Conservation (phyloP, 805 yeast genomes). For the Candida rishiriensis region DNA sequence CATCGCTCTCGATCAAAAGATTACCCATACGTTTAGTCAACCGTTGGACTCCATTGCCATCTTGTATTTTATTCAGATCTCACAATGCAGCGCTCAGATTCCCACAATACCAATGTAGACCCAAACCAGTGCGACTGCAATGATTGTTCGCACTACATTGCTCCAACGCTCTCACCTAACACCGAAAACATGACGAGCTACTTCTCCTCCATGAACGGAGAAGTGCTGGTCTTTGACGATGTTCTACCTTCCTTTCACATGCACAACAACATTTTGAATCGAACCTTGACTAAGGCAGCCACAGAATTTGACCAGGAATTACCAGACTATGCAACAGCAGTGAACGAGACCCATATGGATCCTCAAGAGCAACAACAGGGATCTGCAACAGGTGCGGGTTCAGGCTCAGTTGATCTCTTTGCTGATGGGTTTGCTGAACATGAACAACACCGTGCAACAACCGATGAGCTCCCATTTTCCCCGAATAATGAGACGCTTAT, state of each 20-base stretch:
- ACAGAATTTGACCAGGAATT: conserved; percentile 3
- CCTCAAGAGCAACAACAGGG: neutral
- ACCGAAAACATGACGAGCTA: conserved; percentile 4
- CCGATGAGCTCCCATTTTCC: conserved; percentile 1
- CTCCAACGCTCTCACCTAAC: conserved; percentile 11
- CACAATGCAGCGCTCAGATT: too few species aligned
- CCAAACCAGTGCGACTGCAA: conserved; percentile 7
- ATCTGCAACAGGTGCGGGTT: neutral
- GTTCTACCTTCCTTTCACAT: conserved; percentile 65
- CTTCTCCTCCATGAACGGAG: conserved; percentile 6
- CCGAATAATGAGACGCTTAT: conserved; percentile 17
- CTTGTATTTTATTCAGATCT: too few species aligned
- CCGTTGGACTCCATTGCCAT: too few species aligned
- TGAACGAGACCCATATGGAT: conserved; percentile 2
- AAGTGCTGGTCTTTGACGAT: conserved; percentile 36
- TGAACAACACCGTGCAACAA: neutral
- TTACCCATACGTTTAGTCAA: too few species aligned
- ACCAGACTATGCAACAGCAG: conserved; percentile 15
- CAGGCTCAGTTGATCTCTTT: neutral
- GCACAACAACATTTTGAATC: conserved; percentile 39
- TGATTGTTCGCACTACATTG: conserved; percentile 8
- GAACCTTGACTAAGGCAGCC: conserved; percentile 13
- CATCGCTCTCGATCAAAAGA: too few species aligned
- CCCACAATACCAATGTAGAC: too few species aligned
- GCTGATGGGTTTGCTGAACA: too few species aligned